Evolutionary conservation across 441 rosid species (phyloP).

Genomic region (Populus hybrid): DNA sequence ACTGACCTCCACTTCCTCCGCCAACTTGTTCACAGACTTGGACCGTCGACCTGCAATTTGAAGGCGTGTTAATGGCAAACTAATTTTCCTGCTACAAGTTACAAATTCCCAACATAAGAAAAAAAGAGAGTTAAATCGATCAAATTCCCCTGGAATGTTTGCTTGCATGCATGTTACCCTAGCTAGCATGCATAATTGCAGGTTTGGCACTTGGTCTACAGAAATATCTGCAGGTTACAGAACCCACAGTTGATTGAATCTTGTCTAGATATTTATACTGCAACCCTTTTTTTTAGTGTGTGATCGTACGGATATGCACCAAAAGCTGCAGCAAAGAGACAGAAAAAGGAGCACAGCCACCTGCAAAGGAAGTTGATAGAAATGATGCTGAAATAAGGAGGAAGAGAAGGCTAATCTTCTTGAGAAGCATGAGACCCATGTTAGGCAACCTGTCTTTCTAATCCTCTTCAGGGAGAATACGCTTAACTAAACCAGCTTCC

Average conservation of each 20-base stretch:
- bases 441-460: not conserved
- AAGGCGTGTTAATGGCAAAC: slow-evolving; percentile 4
- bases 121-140: not conserved
- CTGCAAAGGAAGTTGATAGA: slow-evolving; percentile 62
- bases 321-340: slow-evolving; percentile 20
- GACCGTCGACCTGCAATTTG: slow-evolving; percentile 46
- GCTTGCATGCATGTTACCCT: not conserved
- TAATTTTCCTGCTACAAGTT: not conserved
- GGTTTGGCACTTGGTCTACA: not conserved
- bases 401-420: slow-evolving; percentile 56
- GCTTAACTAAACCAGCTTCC: slow-evolving; percentile 7
- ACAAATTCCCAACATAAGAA: not conserved
- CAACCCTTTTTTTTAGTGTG: not conserved
- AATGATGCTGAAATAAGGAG: slow-evolving; percentile 55
- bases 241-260: not conserved
- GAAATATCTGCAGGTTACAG: not conserved
- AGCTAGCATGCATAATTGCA: not conserved
- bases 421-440: slow-evolving; percentile 46
- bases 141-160: not conserved
- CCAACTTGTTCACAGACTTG: slow-evolving; percentile 30
- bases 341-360: slow-evolving; percentile 24
- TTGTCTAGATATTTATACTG: not conserved
- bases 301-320: not conserved
- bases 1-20: slow-evolving; percentile 21
- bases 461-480: slow-evolving; percentile 12